Percentiles rank a stretch among this genome's conserved stretches.
These are phyloP conservation scores for Tetracentron sinense DNA, from an alignment of 164 flowering plant species.

Conservation along the genomic window DNA sequence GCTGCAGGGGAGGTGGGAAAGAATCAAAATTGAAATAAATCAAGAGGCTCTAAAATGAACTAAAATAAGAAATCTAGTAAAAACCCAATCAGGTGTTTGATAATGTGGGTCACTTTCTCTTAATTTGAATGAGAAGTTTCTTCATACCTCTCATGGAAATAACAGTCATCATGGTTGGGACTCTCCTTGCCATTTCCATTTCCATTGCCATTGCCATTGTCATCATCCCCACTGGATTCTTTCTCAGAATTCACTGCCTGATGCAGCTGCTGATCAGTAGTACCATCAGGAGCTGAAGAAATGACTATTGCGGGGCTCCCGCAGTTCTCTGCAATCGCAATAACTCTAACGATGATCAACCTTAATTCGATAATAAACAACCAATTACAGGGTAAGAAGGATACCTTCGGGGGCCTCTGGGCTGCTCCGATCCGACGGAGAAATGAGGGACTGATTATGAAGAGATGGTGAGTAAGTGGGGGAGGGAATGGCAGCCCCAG, in stretches of 20 bases:
- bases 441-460: conserved; percentile 25
- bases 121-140: background rate
- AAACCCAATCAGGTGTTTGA: background rate
- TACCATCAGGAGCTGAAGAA: conserved; percentile 6
- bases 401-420: conserved; percentile 46
- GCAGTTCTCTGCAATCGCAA: conserved; percentile 23
- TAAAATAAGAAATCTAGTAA: background rate
- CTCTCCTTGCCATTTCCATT: conserved; percentile 21
- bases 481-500: conserved; percentile 38
- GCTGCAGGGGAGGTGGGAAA: conserved; percentile 34
- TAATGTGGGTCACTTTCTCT: conserved; percentile 2
- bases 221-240: conserved; percentile 4
- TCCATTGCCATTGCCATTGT: conserved; percentile 14
- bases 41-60: background rate
- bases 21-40: background rate
- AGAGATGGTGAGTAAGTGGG: conserved; percentile 21
- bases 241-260: conserved; percentile 21
- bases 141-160: conserved; percentile 51
- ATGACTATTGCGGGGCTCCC: conserved; percentile 18
- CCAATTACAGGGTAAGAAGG: conserved; percentile 24
- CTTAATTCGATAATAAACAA: background rate
- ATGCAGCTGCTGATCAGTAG: conserved; percentile 26
- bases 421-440: conserved; percentile 27
- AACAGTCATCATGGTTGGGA: conserved; percentile 28
- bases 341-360: background rate